Evolutionary conservation across 768 basidiomycete genomes (phyloP).

Genomic region (Sporobolomyces roseus): DNA sequence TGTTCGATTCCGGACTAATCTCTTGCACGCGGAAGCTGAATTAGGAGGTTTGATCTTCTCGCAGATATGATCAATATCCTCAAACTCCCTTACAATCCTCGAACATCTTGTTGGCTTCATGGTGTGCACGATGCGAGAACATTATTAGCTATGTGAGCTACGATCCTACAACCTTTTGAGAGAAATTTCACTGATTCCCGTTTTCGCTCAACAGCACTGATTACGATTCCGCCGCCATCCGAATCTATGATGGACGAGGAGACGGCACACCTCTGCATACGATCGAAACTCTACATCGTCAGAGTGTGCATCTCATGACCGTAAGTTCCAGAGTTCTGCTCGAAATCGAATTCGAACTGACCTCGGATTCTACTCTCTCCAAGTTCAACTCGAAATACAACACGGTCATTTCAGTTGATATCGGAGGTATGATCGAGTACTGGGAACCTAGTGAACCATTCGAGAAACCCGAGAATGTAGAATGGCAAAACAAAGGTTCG

Average conservation of each 20-base stretch:
- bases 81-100: slow-evolving; percentile 77
- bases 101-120: slow-evolving; percentile 94
- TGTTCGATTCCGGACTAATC: slow-evolving; percentile 1
- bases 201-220: slow-evolving; percentile 62
- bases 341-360: background rate
- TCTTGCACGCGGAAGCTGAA: background rate
- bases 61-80: slow-evolving; percentile 99
- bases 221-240: slow-evolving; percentile 65
- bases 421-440: slow-evolving; percentile 91
- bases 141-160: slow-evolving; percentile 76
- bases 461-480: slow-evolving; percentile 69
- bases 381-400: slow-evolving; percentile 89
- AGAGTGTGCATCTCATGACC: slow-evolving; percentile 84
- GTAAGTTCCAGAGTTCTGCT: slow-evolving; percentile 54
- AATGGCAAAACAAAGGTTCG: slow-evolving; percentile 86
- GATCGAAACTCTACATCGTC: slow-evolving; percentile 72
- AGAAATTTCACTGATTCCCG: background rate
- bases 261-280: slow-evolving; percentile 71
- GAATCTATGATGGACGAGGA: slow-evolving; percentile 89
- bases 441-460: slow-evolving; percentile 90
- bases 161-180: background rate
- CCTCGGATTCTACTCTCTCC: background rate
- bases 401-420: slow-evolving; percentile 88
- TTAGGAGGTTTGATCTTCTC: background rate
- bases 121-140: slow-evolving; percentile 78